Percentiles rank a stretch among this genome's conserved stretches.
phyloP scores from a whole-genome alignment of 805 yeast species.

The Kregervanrija fluxuum region DNA sequence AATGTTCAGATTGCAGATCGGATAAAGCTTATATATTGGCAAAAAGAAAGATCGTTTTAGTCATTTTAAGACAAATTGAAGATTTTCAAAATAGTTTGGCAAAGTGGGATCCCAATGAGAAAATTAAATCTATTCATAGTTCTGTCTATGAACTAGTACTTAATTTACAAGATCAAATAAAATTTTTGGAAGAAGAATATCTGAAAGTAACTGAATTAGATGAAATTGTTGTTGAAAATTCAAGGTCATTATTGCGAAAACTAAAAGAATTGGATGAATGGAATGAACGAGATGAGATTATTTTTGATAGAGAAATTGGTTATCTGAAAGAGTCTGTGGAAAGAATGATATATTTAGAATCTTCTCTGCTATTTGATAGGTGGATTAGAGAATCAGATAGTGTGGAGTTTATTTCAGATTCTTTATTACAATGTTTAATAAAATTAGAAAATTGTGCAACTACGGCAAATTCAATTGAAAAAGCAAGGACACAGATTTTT shows the following conservation, averaged over 20 bases:
- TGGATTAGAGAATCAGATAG: slow-evolving; percentile 4
- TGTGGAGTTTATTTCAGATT: not conserved
- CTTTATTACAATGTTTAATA: slow-evolving; percentile 4
- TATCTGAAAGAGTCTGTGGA: slow-evolving; percentile 43
- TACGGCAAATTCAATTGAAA: slow-evolving; percentile 2
- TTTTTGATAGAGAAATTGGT: slow-evolving; percentile 35
- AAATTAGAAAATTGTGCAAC: slow-evolving; percentile 3
- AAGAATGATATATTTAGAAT: slow-evolving; percentile 45
- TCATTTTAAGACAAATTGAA: slow-evolving; percentile 19
- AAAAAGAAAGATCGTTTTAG: slow-evolving; percentile 31
- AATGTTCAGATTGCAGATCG: slow-evolving; percentile 28
- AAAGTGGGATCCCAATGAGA: slow-evolving; percentile 12
- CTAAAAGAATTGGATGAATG: slow-evolving; percentile 51
- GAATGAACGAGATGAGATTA: slow-evolving; percentile 36
- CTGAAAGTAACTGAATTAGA: slow-evolving; percentile 46
- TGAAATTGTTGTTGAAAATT: slow-evolving; percentile 33
- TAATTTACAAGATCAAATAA: slow-evolving; percentile 38
- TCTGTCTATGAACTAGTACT: slow-evolving; percentile 18
- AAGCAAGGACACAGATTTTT: slow-evolving; percentile 4
- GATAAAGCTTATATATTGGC: slow-evolving; percentile 36
- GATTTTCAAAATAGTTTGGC: slow-evolving; percentile 31
- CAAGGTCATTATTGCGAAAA: slow-evolving; percentile 37
- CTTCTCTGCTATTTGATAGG: slow-evolving; percentile 51
- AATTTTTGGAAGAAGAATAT: slow-evolving; percentile 44
- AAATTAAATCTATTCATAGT: slow-evolving; percentile 10